A percentile compares a stretch with the other conserved stretches of the same genome.
These are phyloP conservation scores for Breviolum minutum DNA, from an alignment of 73 alveolate species.

Conservation along the genomic window DNA sequence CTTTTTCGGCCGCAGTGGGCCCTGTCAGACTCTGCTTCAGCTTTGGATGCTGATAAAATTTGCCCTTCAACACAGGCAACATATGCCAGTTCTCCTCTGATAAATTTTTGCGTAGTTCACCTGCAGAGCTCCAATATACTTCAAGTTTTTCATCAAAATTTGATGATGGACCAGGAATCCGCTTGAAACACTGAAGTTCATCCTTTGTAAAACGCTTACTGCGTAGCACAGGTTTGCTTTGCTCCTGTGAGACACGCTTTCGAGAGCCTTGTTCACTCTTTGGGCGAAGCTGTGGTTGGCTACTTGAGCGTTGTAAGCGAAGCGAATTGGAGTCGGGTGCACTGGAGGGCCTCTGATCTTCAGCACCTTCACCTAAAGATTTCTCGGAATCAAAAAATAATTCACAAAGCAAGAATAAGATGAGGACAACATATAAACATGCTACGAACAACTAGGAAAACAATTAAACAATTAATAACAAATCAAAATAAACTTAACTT, in stretches of 20 bases:
- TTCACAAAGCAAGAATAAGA: neutral
- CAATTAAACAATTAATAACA: no score
- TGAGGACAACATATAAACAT: neutral
- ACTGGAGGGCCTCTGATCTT: slow-evolving; percentile 2
- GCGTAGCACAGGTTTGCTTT: neutral
- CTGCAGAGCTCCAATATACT: slow-evolving; percentile 58
- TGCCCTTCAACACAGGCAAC: slow-evolving; percentile 79
- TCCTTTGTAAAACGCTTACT: slow-evolving; percentile 52
- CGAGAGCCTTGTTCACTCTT: slow-evolving; percentile 49
- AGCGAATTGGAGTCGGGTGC: slow-evolving; percentile 22
- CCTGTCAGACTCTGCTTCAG: slow-evolving; percentile 51
- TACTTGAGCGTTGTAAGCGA: neutral
- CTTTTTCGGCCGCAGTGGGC: slow-evolving; percentile 49
- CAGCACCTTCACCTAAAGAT: no score
- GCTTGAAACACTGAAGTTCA: slow-evolving; percentile 72
- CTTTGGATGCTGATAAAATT: slow-evolving; percentile 62
- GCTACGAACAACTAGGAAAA: no score
- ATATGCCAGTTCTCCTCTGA: slow-evolving; percentile 49
- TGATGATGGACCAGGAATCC: slow-evolving; percentile 19
- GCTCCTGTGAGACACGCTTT: neutral
- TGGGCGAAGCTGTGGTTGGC: slow-evolving; percentile 31
- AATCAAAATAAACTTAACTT: no score
- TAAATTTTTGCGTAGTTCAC: slow-evolving; percentile 52
- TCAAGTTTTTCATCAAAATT: slow-evolving; percentile 37
- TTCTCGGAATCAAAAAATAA: no score